Conservation (phyloP, 1,284 basidiomycete species). For the Taiwanofungus camphoratus region DNA sequence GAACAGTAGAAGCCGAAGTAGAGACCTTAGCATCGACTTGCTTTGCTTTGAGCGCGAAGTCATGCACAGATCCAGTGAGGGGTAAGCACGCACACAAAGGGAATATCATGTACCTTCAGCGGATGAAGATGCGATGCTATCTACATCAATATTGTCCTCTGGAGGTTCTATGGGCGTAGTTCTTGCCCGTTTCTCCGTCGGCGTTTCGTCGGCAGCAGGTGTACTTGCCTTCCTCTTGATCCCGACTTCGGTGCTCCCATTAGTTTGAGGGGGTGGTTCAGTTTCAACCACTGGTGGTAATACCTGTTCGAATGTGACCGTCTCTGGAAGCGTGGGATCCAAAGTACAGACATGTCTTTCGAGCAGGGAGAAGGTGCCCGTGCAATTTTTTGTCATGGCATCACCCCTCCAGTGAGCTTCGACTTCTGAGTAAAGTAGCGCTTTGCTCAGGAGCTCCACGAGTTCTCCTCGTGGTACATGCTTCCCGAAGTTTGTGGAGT, state of each 20-base stretch:
- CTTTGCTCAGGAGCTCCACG: conserved; percentile 74
- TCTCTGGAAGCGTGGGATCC: conserved; percentile 27
- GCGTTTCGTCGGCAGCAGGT: conserved; percentile 20
- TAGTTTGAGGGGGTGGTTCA: conserved; percentile 3
- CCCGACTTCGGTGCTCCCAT: conserved; percentile 16
- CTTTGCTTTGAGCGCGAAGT: background rate
- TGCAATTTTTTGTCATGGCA: conserved; percentile 55
- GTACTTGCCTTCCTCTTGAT: conserved; percentile 28
- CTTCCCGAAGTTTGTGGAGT: conserved; percentile 57
- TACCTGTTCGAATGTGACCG: conserved; percentile 12
- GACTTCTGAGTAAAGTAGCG: conserved; percentile 78
- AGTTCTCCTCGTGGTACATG: conserved; percentile 80
- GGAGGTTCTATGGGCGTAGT: conserved; percentile 20
- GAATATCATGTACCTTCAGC: conserved; percentile 26
- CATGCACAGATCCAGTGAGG: background rate
- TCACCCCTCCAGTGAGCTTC: conserved; percentile 73
- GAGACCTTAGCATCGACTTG: conserved; percentile 3
- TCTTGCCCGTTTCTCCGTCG: conserved; percentile 27
- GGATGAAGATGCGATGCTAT: conserved; percentile 18
- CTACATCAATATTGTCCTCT: conserved; percentile 22
- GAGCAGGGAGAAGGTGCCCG: conserved; percentile 61
- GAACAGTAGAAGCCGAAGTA: conserved; percentile 1
- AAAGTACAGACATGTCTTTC: conserved; percentile 62
- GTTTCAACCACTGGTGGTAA: conserved; percentile 8
- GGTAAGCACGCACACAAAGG: background rate